These are phyloP conservation scores for Iris macrosiphon DNA, from an alignment of 106 monocot species.

Conservation along the genomic window DNA sequence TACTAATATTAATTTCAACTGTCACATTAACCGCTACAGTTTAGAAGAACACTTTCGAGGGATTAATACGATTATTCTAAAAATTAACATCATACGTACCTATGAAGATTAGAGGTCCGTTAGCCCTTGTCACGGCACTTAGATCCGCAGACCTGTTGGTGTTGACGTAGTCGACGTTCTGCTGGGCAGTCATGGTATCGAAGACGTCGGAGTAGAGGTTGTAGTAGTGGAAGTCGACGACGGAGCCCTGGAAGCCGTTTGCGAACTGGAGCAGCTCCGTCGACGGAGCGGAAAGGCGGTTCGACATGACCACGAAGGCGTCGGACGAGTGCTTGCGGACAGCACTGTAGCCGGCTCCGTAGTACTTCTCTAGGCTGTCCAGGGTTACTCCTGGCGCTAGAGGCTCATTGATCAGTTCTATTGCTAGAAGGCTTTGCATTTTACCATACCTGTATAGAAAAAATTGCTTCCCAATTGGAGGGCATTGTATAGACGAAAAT, in stretches of 20 bases:
- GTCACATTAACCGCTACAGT: too few relatives aligned
- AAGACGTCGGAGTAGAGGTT: slow-evolving; percentile 40
- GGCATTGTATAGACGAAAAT: too few relatives aligned
- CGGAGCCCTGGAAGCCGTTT: slow-evolving; percentile 34
- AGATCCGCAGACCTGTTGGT: slow-evolving; percentile 36
- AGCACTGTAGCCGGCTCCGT: slow-evolving; percentile 43
- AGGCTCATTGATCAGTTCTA: slow-evolving; percentile 81
- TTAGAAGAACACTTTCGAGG: too few relatives aligned
- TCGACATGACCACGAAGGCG: slow-evolving; percentile 80
- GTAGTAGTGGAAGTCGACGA: slow-evolving; percentile 85
- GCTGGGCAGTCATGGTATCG: slow-evolving; percentile 27
- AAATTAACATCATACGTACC: too few relatives aligned
- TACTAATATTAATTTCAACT: too few relatives aligned
- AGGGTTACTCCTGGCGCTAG: slow-evolving; percentile 39
- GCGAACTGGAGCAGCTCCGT: slow-evolving; percentile 63
- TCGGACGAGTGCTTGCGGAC: slow-evolving; percentile 42
- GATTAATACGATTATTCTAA: too few relatives aligned
- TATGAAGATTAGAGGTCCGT: slow-evolving; percentile 61
- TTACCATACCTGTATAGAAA: slow-evolving; percentile 53
- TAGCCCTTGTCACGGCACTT: slow-evolving; percentile 15
- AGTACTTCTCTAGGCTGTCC: slow-evolving; percentile 48
- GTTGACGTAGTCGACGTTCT: slow-evolving; percentile 66
- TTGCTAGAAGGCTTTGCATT: slow-evolving; percentile 27
- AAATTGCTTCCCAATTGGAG: too few relatives aligned
- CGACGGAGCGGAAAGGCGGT: slow-evolving; percentile 18